These are phyloP conservation scores for Neurospora pannonica DNA, from an alignment of 495 filamentous ascomycete species.

Conservation along the genomic window DNA sequence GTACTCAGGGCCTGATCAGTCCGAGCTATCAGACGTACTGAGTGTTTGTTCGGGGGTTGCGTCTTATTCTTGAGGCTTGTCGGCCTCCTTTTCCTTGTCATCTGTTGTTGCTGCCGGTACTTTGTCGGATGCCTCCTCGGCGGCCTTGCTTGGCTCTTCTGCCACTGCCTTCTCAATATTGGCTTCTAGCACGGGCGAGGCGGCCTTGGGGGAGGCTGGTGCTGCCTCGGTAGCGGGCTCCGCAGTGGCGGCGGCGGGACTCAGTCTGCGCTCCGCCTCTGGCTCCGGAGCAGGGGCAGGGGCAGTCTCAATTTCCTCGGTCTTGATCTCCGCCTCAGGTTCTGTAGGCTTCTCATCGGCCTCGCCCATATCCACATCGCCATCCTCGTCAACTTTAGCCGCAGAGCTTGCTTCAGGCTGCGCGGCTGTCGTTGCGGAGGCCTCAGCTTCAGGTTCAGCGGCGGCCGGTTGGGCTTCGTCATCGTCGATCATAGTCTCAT, in stretches of 20 bases:
- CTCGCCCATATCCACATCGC: slow-evolving; percentile 30
- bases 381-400: slow-evolving; percentile 21
- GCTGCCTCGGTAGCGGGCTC: slow-evolving; percentile 1
- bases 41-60: not conserved
- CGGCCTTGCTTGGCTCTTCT: not conserved
- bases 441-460: slow-evolving; percentile 2
- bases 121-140: not conserved
- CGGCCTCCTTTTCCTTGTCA: slow-evolving; percentile 4
- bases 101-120: not conserved
- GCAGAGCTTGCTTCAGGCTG: not conserved
- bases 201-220: slow-evolving; percentile 1
- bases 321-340: slow-evolving; percentile 15
- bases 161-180: not conserved
- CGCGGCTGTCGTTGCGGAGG: slow-evolving; percentile 1
- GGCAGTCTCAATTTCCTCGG: slow-evolving; percentile 19
- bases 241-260: not conserved
- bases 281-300: slow-evolving; percentile 1
- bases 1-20: not conserved
- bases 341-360: slow-evolving; percentile 13
- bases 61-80: not conserved
- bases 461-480: slow-evolving; percentile 19
- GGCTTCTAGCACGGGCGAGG: not conserved
- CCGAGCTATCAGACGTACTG: not conserved
- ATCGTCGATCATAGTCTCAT: slow-evolving; percentile 58
- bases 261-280: slow-evolving; percentile 5